phyloP scores from a whole-genome alignment of 1,284 basidiomycete genomes.

The Ganoderma lingzhi region DNA sequence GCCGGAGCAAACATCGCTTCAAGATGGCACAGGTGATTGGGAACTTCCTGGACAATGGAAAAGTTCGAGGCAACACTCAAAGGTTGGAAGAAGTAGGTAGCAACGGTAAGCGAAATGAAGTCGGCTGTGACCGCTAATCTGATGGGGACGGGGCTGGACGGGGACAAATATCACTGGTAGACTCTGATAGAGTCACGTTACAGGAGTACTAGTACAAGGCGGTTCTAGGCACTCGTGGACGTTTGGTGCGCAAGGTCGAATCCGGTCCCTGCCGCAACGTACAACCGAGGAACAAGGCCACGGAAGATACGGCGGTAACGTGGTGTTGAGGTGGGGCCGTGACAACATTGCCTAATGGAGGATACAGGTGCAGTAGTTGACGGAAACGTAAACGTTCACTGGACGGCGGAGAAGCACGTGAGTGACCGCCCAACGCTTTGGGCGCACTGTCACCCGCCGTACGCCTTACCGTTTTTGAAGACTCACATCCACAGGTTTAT shows the following conservation, averaged over 20 bases:
- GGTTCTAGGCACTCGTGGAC: background rate
- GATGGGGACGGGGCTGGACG: background rate
- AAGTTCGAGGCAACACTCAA: too few species aligned
- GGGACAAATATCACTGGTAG: background rate
- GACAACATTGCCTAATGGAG: background rate
- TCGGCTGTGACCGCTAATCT: background rate
- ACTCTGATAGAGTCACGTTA: background rate
- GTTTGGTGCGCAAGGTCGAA: background rate
- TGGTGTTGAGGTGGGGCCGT: background rate
- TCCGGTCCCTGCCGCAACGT: background rate
- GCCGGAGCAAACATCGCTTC: too few species aligned
- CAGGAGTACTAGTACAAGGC: background rate
- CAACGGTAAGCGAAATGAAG: background rate
- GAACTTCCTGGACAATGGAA: background rate
- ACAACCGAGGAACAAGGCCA: background rate
- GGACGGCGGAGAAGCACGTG: background rate
- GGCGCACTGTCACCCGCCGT: background rate
- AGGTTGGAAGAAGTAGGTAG: background rate
- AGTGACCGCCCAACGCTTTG: background rate
- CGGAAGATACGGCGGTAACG: background rate
- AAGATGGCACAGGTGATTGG: background rate
- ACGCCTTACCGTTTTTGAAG: background rate
- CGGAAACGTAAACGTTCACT: background rate
- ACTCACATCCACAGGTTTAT: background rate
- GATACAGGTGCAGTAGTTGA: background rate